Base-by-base conservation (phyloP, 2,329 filamentous ascomycete genomes). In the Penicillium aurantiogriseum region DNA sequence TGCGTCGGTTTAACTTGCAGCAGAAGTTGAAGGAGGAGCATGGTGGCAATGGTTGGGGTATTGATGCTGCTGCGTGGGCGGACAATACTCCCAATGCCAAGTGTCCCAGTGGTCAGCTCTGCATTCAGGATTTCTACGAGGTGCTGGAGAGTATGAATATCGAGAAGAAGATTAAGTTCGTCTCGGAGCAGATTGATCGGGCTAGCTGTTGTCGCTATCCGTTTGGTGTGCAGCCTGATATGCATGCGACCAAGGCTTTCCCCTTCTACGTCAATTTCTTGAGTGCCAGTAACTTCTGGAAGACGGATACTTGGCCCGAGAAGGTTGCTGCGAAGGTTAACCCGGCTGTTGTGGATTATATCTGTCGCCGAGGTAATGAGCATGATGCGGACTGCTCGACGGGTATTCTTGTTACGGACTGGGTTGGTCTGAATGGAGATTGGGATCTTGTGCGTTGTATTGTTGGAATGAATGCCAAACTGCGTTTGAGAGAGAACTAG, bases 51-150 rank as follows among this genome's bases (percentile, higher is more conserved):
- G 83, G 83, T 38, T 84, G 80, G 76, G 83, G 83, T 21, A 79
- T 88, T 43, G 80, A 88, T 66, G 85, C 81, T 53, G 78, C 81
- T 35, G 76, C 76, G 19, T 97, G 93, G 93, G 91, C 90, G 0
- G 89, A 97, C 76, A 97, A 97, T 76, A 91, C 90, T 61, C 86
- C 88, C 33, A 86, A 95, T 69, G 88, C 89, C 55, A 80, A 80
- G 35, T 85, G 85, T 48, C 84, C 84, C 9, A 87, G 86, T 67
- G 91, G 90, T 4, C 80, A 87, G 62, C 85, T 97, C 58, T 87
- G 90, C 63, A 87, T 97, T 42, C 94, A 97, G 77, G 94, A 97
- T 78, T 97, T 93, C 75, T 97, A 95, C 80, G 91, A 95, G 70
- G 86, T 99, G 35, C 78, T 88, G 45, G 85, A 91, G 74, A 86